A percentile compares a stretch with the other conserved stretches of the same genome.
phyloP scores from a whole-genome alignment of 2,329 filamentous ascomycete genomes.

The Atkinsonella hypoxylon region DNA sequence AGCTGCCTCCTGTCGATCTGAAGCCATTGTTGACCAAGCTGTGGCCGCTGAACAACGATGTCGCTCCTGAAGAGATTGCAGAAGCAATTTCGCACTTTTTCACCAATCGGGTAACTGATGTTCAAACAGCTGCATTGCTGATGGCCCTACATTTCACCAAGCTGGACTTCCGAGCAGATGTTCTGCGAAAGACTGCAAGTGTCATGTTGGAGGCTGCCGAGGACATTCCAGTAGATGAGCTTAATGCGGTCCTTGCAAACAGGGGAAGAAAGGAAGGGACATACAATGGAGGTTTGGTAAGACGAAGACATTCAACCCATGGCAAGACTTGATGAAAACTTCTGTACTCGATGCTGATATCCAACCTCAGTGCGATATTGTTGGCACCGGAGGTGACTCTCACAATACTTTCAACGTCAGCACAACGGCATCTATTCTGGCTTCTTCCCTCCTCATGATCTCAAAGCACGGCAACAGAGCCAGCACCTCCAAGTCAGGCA shows the following conservation, averaged over 20 bases:
- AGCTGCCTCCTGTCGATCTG: constrained; percentile 39
- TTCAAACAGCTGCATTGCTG: constrained; percentile 76
- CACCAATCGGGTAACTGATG: constrained; percentile 75
- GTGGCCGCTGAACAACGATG: constrained; percentile 46
- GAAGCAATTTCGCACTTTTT: constrained; percentile 87
- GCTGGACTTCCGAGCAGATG: constrained; percentile 71
- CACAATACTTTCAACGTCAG: constrained; percentile 98
- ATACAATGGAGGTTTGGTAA: constrained; percentile 75
- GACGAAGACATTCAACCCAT: constrained; percentile 14
- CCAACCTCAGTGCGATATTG: constrained; percentile 62
- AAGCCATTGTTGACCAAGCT: constrained; percentile 62
- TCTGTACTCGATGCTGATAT: constrained; percentile 7
- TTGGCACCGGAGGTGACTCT: constrained; percentile 90
- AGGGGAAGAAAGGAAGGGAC: constrained; percentile 54
- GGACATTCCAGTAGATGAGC: constrained; percentile 50
- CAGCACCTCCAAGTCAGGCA: constrained; percentile 89
- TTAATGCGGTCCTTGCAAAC: constrained; percentile 48
- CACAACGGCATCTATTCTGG: constrained; percentile 86
- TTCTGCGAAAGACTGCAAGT: constrained; percentile 72
- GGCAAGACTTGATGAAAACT: background rate
- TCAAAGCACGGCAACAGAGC: constrained; percentile 96
- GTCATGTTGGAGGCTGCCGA: constrained; percentile 75
- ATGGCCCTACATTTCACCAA: constrained; percentile 88
- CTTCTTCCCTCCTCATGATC: constrained; percentile 71
- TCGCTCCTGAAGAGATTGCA: constrained; percentile 72